Base-by-base conservation (phyloP, 225 moss, liverwort and hornwort species). In the Rhytidiadelphus loreus region DNA sequence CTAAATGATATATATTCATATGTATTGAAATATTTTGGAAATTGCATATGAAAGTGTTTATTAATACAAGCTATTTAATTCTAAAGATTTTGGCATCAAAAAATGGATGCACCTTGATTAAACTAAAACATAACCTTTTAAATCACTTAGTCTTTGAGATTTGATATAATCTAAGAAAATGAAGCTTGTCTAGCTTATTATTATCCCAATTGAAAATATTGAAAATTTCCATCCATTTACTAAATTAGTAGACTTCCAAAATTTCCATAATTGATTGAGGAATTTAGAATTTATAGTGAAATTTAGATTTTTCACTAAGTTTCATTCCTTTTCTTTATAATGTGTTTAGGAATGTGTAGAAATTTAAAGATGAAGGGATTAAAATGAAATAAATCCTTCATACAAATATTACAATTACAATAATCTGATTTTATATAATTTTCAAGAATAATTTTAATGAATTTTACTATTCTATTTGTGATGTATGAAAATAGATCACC, bases 261-360 rank as follows among this genome's bases (percentile, higher is more conserved):
- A 18, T 9, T 9, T 72, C 6, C 1, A 28, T 6, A 44, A 46
- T 73, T 29, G 3, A 17, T 29, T 30, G 4, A 10, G 0, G 2
- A 11, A 10, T 44, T 29, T 6, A 72, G 0, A 73, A 11, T 18
- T 73, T 46, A 11, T 6, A 7, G 18, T 17, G 2, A 29, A 73
- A 46, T 46, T 72, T 44, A 16, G 10, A 28, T 6, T 16, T 43
- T 6, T 44, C 28, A 16, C 0, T 46, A 0, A 46, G 3, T 46
- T 44, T 72, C 10, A 72, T 72, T 43, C 3, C 5, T 73, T 73
- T 73, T 29, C 71, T 46, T 73, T 0, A 18, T 0, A 29, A 29
- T 46, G 46, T 0, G 0, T 72, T 16, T 17, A 72, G 17, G 1
- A 72, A 28, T 28, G 3, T 16, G 3, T 6, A 29, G 24, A 6